Base-by-base conservation (phyloP, 495 filamentous ascomycete genomes). In the Choiromyces venosus region DNA sequence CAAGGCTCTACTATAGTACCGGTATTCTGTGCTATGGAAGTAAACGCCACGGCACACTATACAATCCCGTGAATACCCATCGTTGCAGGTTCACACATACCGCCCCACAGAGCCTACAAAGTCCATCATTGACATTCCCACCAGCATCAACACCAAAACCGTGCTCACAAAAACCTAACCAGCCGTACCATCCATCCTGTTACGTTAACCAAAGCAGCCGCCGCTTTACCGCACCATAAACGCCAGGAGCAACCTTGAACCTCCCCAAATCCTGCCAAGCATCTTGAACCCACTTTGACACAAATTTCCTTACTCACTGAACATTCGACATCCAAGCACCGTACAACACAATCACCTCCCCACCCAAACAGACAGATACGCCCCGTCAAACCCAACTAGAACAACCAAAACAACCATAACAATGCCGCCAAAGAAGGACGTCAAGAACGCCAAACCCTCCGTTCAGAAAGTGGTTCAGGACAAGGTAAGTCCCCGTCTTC, bases 351-450 rank as follows among this genome's bases (percentile, higher is more conserved):
- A 33, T 29, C 7, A 18, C 25, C 52, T 33, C 25, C 25, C 33
- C 52, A 29, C 4, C 4, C 52, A 4, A 29, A 29, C 9, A 56
- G n/a, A 12, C n/a, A 71, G 76, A 75, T 68, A 70, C 29, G 46
- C 69, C 69, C 72, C 67, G 12, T 19, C 70, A 39, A 18, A 29
- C 18, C 65, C 19, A 37, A 65, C 65, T 36, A 69, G 44, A 72
- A 25, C 40, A 44, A 72, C 80, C 82, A n/a, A n/a, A n/a, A 4
- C 25, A 16, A 12, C 10, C 29, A 1, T 33, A 33, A 0, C 52
- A 61, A 99, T 98, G 95, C 89, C 96, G 82, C 95, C 95, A 74
- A 99, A 99, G 83, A 94, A 94, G 80, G 84, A 85, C 70, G 85
- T 88, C 19, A 91, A 92, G 84, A 85, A 82, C 78, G 86, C 86